Evolutionary conservation across 1,284 basidiomycete species (phyloP).

Genomic region (Cutaneotrichosporon dermatis): DNA sequence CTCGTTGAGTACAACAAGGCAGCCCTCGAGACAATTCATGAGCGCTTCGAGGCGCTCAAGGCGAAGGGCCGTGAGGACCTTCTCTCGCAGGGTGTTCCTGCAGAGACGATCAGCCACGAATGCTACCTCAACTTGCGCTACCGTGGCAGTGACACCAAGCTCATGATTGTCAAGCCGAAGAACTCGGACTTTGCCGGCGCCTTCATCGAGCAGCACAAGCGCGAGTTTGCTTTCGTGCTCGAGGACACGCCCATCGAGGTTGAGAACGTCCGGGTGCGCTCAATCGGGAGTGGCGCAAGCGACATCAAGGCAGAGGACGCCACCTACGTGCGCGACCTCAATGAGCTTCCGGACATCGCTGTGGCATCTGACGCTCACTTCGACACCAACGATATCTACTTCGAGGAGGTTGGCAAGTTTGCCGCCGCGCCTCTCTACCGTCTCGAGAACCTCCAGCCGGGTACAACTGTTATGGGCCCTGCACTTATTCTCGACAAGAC

Average conservation of each 20-base stretch:
- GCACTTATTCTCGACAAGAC: constrained; percentile 39
- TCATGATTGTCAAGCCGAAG: constrained; percentile 67
- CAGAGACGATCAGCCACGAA: constrained; percentile 64
- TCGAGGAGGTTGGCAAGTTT: constrained; percentile 12
- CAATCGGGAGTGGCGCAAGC: constrained; percentile 76
- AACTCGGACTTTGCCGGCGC: constrained; percentile 68
- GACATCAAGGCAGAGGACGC: constrained; percentile 62
- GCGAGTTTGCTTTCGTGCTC: constrained; percentile 87
- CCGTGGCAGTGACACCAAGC: constrained; percentile 70
- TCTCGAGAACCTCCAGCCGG: constrained; percentile 56
- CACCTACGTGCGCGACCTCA: constrained; percentile 53
- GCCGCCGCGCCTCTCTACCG: constrained; percentile 69
- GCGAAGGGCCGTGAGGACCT: constrained; percentile 50
- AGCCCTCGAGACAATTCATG: constrained; percentile 59
- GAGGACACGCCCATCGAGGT: constrained; percentile 70
- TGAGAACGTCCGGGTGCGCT: constrained; percentile 80
- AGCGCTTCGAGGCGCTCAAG: constrained; percentile 62
- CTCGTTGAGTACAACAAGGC: constrained; percentile 64
- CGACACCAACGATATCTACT: constrained; percentile 45
- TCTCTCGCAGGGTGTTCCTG: constrained; percentile 66
- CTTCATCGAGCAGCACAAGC: constrained; percentile 72
- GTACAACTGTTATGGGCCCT: constrained; percentile 50
- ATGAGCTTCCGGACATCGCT: constrained; percentile 21
- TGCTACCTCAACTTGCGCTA: constrained; percentile 87
- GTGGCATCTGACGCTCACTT: constrained; percentile 55